Conservation (phyloP, 192 early-diverging fungal genomes). For the Phlyctochytrium planicorne region DNA sequence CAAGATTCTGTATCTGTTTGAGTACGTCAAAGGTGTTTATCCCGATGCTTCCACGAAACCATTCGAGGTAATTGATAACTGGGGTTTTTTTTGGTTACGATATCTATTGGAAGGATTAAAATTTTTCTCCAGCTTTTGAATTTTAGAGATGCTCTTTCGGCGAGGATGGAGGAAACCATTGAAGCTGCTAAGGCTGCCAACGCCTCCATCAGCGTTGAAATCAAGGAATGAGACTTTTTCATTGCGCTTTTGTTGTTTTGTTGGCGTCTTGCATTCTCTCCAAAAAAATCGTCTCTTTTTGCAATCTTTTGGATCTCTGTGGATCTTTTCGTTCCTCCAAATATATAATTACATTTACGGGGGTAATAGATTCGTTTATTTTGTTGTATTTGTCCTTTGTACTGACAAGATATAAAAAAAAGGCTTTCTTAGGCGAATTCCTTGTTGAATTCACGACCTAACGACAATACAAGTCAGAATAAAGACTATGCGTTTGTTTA, state of each 20-base stretch:
- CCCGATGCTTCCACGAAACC: constrained; percentile 58
- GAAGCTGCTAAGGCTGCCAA: constrained; percentile 58
- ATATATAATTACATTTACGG: too few species aligned
- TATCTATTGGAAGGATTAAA: constrained; percentile 7
- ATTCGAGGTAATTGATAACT: constrained; percentile 63
- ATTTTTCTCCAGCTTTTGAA: constrained; percentile 45
- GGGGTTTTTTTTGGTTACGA: constrained; percentile 2
- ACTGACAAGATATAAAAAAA: too few species aligned
- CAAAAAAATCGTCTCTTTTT: background rate
- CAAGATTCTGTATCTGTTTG: constrained; percentile 74
- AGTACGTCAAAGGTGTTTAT: constrained; percentile 75
- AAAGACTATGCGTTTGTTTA: background rate
- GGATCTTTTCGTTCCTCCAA: too few species aligned
- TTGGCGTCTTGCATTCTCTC: background rate
- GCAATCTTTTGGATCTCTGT: background rate
- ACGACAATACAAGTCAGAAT: background rate
- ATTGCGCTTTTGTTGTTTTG: background rate
- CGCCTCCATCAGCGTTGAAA: constrained; percentile 47
- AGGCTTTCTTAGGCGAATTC: too few species aligned
- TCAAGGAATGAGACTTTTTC: constrained; percentile 1
- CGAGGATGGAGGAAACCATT: constrained; percentile 66
- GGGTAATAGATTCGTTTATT: too few species aligned
- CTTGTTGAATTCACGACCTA: constrained; percentile 57
- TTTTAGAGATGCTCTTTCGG: constrained; percentile 66
- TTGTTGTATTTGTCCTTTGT: too few species aligned